These are phyloP conservation scores for Metschnikowia drakensbergensis DNA, from an alignment of 805 yeast genomes.

Conservation along the genomic window DNA sequence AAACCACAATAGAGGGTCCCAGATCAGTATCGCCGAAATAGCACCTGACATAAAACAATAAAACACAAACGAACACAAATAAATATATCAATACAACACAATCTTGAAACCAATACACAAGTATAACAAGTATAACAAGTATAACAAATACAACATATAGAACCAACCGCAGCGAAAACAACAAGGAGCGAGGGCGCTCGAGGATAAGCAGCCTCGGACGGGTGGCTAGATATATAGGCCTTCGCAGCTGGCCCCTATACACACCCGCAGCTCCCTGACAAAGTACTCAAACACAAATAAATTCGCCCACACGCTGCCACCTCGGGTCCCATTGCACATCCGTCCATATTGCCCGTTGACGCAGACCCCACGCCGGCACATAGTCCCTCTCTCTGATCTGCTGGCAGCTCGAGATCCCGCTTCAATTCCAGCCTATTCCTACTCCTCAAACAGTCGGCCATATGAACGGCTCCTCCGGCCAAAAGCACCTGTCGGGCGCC, in stretches of 20 bases:
- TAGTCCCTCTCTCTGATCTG: not conserved
- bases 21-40: no score
- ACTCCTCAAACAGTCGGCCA: not conserved
- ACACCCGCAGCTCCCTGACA: conserved; percentile 5
- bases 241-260: not conserved
- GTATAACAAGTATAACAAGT: no score
- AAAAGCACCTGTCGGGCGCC: conserved; percentile 2
- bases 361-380: not conserved
- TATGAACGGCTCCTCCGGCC: conserved; percentile 3
- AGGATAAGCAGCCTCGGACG: not conserved
- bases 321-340: not conserved
- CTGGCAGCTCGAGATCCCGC: conserved; percentile 1
- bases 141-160: no score
- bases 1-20: no score
- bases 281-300: conserved; percentile 4
- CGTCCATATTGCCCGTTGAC: not conserved
- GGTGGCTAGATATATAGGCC: not conserved
- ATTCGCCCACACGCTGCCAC: conserved; percentile 5
- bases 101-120: no score
- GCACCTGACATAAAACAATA: no score
- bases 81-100: no score
- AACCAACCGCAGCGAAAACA: no score
- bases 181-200: no score
- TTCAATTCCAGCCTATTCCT: not conserved
- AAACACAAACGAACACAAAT: no score